A percentile compares a stretch with the other conserved stretches of the same genome.
Evolutionary conservation across 495 filamentous ascomycete species (phyloP).

Genomic region (Podospora tetraspora): DNA sequence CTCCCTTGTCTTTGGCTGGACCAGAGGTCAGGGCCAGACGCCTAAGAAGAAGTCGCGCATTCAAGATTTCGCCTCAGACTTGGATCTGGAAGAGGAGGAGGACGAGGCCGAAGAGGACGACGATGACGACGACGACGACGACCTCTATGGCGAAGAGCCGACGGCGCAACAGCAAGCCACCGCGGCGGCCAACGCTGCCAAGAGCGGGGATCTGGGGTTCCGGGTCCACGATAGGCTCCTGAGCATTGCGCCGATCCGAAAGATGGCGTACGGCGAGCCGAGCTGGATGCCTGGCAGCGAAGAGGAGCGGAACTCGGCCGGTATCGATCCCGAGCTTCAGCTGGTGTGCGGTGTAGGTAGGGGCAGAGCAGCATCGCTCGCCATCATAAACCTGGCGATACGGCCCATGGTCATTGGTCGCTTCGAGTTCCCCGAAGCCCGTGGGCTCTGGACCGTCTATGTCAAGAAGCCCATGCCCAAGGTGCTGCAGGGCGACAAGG

Average conservation of each 20-base stretch:
- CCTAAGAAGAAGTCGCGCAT: slow-evolving; percentile 46
- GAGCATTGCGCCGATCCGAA: slow-evolving; percentile 72
- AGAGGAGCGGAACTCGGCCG: slow-evolving; percentile 38
- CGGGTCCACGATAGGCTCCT: slow-evolving; percentile 67
- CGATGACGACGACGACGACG: slow-evolving; percentile 47
- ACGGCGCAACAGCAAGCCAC: slow-evolving; percentile 24
- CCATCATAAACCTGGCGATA: slow-evolving; percentile 69
- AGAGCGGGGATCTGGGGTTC: slow-evolving; percentile 63
- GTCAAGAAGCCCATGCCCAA: slow-evolving; percentile 54
- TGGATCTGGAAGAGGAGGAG: slow-evolving; percentile 51
- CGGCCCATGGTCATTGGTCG: slow-evolving; percentile 58
- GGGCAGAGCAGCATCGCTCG: slow-evolving; percentile 62
- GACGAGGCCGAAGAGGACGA: slow-evolving; percentile 48
- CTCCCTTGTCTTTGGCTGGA: slow-evolving; percentile 76
- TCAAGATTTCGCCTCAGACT: slow-evolving; percentile 48
- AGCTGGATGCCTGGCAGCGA: slow-evolving; percentile 38
- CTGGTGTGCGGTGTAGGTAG: slow-evolving; percentile 67
- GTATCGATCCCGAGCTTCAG: slow-evolving; percentile 55
- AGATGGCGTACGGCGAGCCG: slow-evolving; percentile 58
- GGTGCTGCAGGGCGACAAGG: slow-evolving; percentile 46
- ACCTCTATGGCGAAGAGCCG: slow-evolving; percentile 66
- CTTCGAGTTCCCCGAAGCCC: slow-evolving; percentile 56
- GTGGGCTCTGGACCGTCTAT: slow-evolving; percentile 59
- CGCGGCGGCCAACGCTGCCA: slow-evolving; percentile 27
- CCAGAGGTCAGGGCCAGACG: slow-evolving; percentile 48